Evolutionary conservation across 2,329 filamentous ascomycete genomes (phyloP).

Genomic region (Stylonectria norvegica): DNA sequence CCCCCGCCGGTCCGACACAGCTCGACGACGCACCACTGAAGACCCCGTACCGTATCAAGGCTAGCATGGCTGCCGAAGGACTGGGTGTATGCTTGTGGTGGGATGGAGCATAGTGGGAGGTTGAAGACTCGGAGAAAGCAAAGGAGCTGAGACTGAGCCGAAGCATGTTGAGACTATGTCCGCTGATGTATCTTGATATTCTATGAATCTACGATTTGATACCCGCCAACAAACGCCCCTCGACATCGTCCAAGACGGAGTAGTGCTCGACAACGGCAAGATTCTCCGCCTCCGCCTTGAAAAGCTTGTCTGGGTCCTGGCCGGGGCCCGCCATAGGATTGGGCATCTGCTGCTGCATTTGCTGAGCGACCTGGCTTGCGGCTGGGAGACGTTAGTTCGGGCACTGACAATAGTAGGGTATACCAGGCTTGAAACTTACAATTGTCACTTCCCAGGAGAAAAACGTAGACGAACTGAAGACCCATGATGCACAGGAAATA

Average conservation of each 20-base stretch:
- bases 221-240: conserved; percentile 71
- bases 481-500: conserved; percentile 98
- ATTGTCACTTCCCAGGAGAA: conserved; percentile 93
- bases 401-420: not conserved
- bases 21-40: conserved; percentile 59
- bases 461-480: conserved; percentile 94
- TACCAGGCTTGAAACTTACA: conserved; percentile 52
- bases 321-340: conserved; percentile 77
- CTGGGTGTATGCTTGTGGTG: conserved; percentile 64
- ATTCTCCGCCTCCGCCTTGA: conserved; percentile 89
- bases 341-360: conserved; percentile 66
- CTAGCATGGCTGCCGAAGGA: conserved; percentile 61
- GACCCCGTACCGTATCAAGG: conserved; percentile 68
- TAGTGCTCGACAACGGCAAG: conserved; percentile 91
- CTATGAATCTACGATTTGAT: conserved; percentile 38
- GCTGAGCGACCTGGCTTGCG: conserved; percentile 86
- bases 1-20: conserved; percentile 64
- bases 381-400: conserved; percentile 46
- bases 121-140: conserved; percentile 1
- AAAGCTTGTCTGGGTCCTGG: conserved; percentile 93
- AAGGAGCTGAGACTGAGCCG: conserved; percentile 8
- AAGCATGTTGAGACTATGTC: conserved; percentile 21
- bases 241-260: conserved; percentile 84
- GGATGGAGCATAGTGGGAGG: conserved; percentile 38
- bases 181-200: conserved; percentile 23